Evolutionary conservation across 2,329 filamentous ascomycete species (phyloP).

Genomic region (Xylariaceae sp.): DNA sequence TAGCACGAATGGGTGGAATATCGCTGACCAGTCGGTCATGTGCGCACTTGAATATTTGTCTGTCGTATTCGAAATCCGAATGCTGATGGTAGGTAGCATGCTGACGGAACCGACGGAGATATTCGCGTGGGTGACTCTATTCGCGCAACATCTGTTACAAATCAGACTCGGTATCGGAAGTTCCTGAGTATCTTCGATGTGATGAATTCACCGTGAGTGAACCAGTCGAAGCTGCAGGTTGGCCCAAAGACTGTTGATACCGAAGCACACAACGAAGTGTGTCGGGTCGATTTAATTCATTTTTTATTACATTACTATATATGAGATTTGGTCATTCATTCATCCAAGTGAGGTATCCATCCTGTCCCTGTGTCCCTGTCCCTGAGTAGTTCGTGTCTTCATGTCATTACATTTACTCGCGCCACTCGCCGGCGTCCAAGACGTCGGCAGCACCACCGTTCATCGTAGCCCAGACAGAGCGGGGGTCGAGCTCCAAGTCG

Average conservation of each 20-base stretch:
- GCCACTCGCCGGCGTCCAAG: constrained; percentile 42
- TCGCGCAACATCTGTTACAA: neutral
- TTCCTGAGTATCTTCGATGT: too few relatives aligned
- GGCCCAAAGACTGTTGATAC: neutral
- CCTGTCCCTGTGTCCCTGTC: neutral
- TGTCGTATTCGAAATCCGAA: neutral
- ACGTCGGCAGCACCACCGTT: constrained; percentile 41
- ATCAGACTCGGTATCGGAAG: too few relatives aligned
- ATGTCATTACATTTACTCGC: constrained; percentile 18
- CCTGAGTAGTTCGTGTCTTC: neutral
- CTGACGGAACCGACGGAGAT: neutral
- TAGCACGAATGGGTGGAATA: neutral
- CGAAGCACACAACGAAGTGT: neutral
- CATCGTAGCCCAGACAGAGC: constrained; percentile 42
- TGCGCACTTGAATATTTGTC: neutral
- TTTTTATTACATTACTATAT: neutral
- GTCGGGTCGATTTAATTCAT: neutral
- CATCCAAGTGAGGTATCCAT: neutral
- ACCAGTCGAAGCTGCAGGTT: neutral
- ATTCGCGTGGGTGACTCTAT: neutral
- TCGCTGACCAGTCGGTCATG: neutral
- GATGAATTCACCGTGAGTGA: neutral
- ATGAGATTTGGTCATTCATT: neutral
- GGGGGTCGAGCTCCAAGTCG: constrained; percentile 33
- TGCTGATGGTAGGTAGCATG: neutral